Base-by-base conservation (phyloP, 2,329 filamentous ascomycete species). In the Colletotrichum endophyticum region DNA sequence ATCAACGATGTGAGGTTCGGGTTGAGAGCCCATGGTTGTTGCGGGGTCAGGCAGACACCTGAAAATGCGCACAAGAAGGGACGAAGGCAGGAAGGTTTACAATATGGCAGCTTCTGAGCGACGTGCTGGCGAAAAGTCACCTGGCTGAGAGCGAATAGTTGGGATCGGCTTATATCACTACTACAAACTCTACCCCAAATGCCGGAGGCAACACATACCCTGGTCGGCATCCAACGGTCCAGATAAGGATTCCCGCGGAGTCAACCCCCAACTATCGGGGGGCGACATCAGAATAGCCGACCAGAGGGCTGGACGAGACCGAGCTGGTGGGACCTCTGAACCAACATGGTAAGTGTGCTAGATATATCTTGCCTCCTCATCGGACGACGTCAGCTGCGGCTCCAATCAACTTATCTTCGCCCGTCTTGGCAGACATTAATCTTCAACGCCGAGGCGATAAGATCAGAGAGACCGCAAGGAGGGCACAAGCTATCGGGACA, bases 161-260 rank as follows among this genome's bases (percentile, higher is more conserved):
- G 16, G 34, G 25, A 63, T 39, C 28, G 22, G 25, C n/a, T 76
- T 73, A 69, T 76, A 76, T 76, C 28, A 72, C 15, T 8, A 36
- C n/a, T 28, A 22, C 28, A 34, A 34, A n/a, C n/a, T 15, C 22
- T 25, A 30, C 22, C 12, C 27, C 34, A 15, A 53, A 6, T 73
- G 70, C 57, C n/a, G 44, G 28, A 64, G 70, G 73, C 73, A 59
- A 73, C 57, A 63, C 34, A 19, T 6, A 61, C 44, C 70, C 64
- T 49, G 34, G 36, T 44, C 25, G 22, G 28, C 5, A 3, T 22
- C n/a, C 36, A 32, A 19, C 9, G 25, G 7, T 64, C 44, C 4
- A 76, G 73, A 76, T 76, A 76, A 76, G 73, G 70, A 64, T 73
- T 66, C 71, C 73, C 64, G 73, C 73, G 63, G 73, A 69, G 70